Conservation (phyloP, 2,329 filamentous ascomycete genomes). For the Fusarium circinatum region DNA sequence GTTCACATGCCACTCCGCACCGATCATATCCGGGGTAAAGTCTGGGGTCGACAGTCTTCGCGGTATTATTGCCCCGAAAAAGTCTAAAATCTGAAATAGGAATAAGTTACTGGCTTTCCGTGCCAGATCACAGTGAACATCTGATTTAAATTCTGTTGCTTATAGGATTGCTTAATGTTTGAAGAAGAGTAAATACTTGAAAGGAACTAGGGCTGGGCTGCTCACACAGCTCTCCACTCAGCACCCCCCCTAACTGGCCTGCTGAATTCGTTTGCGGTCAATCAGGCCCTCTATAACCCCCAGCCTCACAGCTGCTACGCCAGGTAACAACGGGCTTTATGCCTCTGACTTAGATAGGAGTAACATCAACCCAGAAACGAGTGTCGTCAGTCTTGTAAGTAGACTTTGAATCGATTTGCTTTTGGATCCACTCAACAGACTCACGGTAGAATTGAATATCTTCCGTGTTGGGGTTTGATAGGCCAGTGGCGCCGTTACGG, state of each 20-base stretch:
- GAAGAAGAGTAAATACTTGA: not conserved
- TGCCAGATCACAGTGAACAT: not conserved
- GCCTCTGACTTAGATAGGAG: not conserved
- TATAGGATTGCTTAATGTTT: not conserved
- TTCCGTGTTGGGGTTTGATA: not conserved
- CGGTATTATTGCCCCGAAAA: too few species aligned
- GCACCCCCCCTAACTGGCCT: not conserved
- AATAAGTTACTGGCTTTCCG: not conserved
- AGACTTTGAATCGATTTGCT: not conserved
- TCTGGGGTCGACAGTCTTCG: too few species aligned
- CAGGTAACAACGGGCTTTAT: not conserved
- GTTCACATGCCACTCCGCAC: too few species aligned
- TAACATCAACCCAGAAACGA: not conserved
- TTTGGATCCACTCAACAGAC: not conserved
- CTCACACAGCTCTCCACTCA: not conserved
- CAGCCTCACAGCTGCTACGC: not conserved
- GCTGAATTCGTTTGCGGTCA: not conserved
- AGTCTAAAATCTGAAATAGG: too few species aligned
- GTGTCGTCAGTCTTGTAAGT: not conserved
- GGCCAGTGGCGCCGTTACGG: not conserved
- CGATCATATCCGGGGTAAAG: too few species aligned
- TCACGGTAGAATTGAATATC: not conserved
- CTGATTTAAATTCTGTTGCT: accelerated
- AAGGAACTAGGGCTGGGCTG: not conserved
- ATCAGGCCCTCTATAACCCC: too few species aligned